Evolutionary conservation across 768 basidiomycete genomes (phyloP).

Genomic region (Amanita subjunquillea): DNA sequence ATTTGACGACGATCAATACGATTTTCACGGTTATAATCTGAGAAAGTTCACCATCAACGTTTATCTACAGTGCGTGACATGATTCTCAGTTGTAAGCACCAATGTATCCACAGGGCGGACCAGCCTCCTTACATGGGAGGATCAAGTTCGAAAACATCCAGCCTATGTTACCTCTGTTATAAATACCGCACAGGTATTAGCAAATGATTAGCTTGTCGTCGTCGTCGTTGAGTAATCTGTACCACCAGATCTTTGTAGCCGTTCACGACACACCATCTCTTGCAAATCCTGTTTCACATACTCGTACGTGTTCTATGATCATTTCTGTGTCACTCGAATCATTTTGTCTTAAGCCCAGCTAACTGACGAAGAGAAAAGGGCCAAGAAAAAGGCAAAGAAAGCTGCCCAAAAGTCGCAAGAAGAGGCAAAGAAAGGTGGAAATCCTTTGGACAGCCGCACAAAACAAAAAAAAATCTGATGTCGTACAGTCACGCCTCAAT

Average conservation of each 20-base stretch:
- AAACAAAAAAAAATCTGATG: not conserved
- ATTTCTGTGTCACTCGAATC: not conserved
- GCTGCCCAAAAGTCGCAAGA: constrained; percentile 56
- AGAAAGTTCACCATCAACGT: constrained; percentile 82
- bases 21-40: constrained; percentile 93
- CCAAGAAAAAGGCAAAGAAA: constrained; percentile 82
- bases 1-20: constrained; percentile 92
- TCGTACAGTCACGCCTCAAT: not conserved
- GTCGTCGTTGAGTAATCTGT: constrained; percentile 6
- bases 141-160: constrained; percentile 66
- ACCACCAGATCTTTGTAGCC: constrained; percentile 56
- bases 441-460: not conserved
- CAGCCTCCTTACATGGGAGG: constrained; percentile 79
- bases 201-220: not conserved
- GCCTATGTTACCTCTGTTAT: constrained; percentile 66
- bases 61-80: constrained; percentile 63
- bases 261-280: constrained; percentile 66
- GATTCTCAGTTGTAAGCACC: not conserved
- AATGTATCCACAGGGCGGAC: constrained; percentile 5
- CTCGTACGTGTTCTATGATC: constrained; percentile 19
- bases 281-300: constrained; percentile 28
- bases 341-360: constrained; percentile 22
- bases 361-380: constrained; percentile 66
- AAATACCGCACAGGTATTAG: constrained; percentile 52
- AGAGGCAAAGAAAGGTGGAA: constrained; percentile 61